These are phyloP conservation scores for Solanum paucissectum DNA, from an alignment of 257 asterid genomes.

Conservation along the genomic window DNA sequence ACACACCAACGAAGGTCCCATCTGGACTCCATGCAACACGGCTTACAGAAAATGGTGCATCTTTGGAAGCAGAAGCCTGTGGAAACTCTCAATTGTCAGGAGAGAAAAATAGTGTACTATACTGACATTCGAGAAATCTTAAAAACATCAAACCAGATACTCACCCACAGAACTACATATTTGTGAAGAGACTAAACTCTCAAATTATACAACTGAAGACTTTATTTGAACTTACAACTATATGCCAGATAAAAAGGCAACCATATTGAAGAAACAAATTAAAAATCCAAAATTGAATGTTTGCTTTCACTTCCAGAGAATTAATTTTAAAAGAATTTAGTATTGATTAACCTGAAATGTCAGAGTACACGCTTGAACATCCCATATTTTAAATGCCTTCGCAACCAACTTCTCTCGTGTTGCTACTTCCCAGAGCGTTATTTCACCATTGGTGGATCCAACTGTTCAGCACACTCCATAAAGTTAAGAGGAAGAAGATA, in stretches of 20 bases:
- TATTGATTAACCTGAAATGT: conserved; percentile 60
- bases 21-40: conserved; percentile 96
- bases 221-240: neutral
- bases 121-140: neutral
- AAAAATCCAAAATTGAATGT: neutral
- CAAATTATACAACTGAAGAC: neutral
- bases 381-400: conserved; percentile 88
- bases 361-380: conserved; percentile 53
- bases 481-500: neutral
- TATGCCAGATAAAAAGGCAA: neutral
- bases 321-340: neutral
- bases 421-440: conserved; percentile 88
- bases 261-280: neutral
- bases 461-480: conserved; percentile 31
- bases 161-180: neutral
- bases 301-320: neutral
- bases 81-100: conserved; percentile 17
- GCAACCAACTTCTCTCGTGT: conserved; percentile 68
- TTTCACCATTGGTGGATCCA: conserved; percentile 85
- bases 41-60: conserved; percentile 73
- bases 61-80: conserved; percentile 89
- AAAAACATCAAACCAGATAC: neutral
- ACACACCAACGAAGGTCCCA: conserved; percentile 77
- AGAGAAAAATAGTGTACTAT: conserved; percentile 1
- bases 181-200: neutral